phyloP scores from a whole-genome alignment of 768 basidiomycete genomes.

The Tylopilus subfusipes region DNA sequence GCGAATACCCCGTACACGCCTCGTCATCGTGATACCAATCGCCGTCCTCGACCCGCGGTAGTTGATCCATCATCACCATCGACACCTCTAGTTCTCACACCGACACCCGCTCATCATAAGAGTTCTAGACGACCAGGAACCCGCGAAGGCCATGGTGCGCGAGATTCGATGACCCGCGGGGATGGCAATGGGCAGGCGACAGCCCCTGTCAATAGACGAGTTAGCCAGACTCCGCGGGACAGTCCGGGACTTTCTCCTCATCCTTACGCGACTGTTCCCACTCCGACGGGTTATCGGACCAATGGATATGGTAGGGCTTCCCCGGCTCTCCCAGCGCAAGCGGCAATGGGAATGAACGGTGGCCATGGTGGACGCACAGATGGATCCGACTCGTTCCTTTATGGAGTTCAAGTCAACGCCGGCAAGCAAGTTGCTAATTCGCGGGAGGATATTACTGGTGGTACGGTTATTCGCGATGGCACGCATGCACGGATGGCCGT shows the following conservation, averaged over 20 bases:
- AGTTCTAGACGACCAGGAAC: slow-evolving; percentile 46
- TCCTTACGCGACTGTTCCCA: slow-evolving; percentile 69
- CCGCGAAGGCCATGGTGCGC: slow-evolving; percentile 44
- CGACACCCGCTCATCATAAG: slow-evolving; percentile 66
- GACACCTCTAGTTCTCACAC: slow-evolving; percentile 61
- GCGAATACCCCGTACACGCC: slow-evolving; percentile 52
- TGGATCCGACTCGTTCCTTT: slow-evolving; percentile 67
- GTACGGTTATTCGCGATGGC: slow-evolving; percentile 33
- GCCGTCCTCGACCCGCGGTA: slow-evolving; percentile 44
- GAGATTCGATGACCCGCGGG: slow-evolving; percentile 46
- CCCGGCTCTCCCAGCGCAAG: slow-evolving; percentile 36
- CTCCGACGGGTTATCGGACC: slow-evolving; percentile 52
- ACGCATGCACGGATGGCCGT: slow-evolving; percentile 52
- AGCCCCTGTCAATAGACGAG: slow-evolving; percentile 62
- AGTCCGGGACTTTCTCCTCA: slow-evolving; percentile 52
- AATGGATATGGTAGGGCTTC: slow-evolving; percentile 57
- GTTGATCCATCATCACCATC: slow-evolving; percentile 52
- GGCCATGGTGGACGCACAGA: slow-evolving; percentile 44
- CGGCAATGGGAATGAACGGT: slow-evolving; percentile 37
- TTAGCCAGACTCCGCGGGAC: slow-evolving; percentile 60
- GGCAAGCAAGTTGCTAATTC: slow-evolving; percentile 51
- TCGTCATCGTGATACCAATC: slow-evolving; percentile 54
- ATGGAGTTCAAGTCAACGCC: slow-evolving; percentile 45
- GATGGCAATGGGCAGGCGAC: slow-evolving; percentile 61
- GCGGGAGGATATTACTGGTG: slow-evolving; percentile 50